These are phyloP conservation scores for Saccharomyces uvarum DNA, from an alignment of 1,139 yeast genomes.

Conservation along the genomic window DNA sequence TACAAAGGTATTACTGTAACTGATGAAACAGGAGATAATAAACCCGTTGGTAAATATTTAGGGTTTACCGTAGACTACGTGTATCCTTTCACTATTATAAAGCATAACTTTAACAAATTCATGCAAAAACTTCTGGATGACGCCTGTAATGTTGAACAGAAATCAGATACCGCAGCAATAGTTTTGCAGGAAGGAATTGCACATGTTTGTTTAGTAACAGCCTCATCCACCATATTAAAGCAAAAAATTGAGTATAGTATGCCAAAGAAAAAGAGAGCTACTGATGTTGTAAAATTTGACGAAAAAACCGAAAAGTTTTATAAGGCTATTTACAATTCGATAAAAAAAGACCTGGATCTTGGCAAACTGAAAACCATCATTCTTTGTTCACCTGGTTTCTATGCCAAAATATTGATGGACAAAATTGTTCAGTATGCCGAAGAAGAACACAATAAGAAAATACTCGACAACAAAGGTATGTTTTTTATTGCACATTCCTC, in stretches of 20 bases:
- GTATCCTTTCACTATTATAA: slow-evolving; percentile 59
- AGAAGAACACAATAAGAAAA: slow-evolving; percentile 47
- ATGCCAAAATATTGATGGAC: slow-evolving; percentile 59
- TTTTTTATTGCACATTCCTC: slow-evolving; percentile 78
- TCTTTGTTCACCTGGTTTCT: slow-evolving; percentile 90
- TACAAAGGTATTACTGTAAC: slow-evolving; percentile 71
- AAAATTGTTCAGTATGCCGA: slow-evolving; percentile 51
- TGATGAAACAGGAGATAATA: slow-evolving; percentile 41
- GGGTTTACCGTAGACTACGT: slow-evolving; percentile 75
- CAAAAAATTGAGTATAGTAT: slow-evolving; percentile 75
- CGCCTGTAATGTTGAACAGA: slow-evolving; percentile 65
- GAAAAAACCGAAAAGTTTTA: slow-evolving; percentile 69
- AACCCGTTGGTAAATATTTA: slow-evolving; percentile 74
- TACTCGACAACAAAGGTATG: slow-evolving; percentile 54
- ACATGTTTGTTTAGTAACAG: slow-evolving; percentile 82
- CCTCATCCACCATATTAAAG: slow-evolving; percentile 76
- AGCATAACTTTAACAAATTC: slow-evolving; percentile 75
- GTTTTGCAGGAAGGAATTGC: slow-evolving; percentile 93
- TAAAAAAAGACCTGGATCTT: slow-evolving; percentile 61
- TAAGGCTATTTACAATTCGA: slow-evolving; percentile 53
- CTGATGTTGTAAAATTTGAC: slow-evolving; percentile 72
- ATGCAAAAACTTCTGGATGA: slow-evolving; percentile 59
- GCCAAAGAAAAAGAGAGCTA: slow-evolving; percentile 77
- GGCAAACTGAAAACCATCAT: slow-evolving; percentile 66
- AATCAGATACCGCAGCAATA: slow-evolving; percentile 91